Percentiles rank a stretch among this genome's conserved stretches.
phyloP scores from a whole-genome alignment of 768 basidiomycete species.

The Boletus patriciae region DNA sequence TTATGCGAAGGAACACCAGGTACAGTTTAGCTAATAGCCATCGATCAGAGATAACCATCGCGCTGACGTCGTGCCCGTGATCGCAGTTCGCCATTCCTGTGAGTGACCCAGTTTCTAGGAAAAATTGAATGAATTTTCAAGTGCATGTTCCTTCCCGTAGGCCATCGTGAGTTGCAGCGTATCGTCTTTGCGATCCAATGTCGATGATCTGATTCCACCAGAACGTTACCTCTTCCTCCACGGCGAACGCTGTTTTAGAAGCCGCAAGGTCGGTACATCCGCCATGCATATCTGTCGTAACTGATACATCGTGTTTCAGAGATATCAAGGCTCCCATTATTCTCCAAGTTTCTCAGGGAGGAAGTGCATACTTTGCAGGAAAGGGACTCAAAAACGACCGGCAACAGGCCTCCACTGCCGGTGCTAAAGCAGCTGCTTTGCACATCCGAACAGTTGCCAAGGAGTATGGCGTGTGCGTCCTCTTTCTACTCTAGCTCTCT shows the following conservation, averaged over 20 bases:
- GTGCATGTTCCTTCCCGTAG: constrained; percentile 36
- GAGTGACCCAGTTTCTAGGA: constrained; percentile 35
- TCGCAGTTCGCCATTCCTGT: constrained; percentile 81
- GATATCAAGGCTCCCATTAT: constrained; percentile 98
- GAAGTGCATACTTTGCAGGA: constrained; percentile 93
- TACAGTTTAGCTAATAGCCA: constrained; percentile 40
- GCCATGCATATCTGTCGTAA: constrained; percentile 2
- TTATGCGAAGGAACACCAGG: constrained; percentile 88
- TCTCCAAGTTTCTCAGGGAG: constrained; percentile 96
- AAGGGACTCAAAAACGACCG: constrained; percentile 95
- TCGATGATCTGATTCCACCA: constrained; percentile 31
- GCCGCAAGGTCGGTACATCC: constrained; percentile 70
- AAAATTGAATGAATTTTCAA: not conserved
- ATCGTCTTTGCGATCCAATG: not conserved
- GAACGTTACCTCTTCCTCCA: constrained; percentile 97
- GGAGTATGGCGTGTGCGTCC: constrained; percentile 85
- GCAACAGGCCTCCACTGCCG: constrained; percentile 93
- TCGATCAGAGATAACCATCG: not conserved
- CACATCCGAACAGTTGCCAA: constrained; percentile 88
- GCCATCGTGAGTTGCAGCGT: constrained; percentile 63
- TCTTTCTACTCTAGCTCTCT: not conserved
- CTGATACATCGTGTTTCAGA: constrained; percentile 39
- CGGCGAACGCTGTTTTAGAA: constrained; percentile 91
- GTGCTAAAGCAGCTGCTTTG: constrained; percentile 89
- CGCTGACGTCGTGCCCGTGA: constrained; percentile 14